A percentile compares a stretch with the other conserved stretches of the same genome.
phyloP scores from a whole-genome alignment of 306 rosid species.

The Vicia villosa region DNA sequence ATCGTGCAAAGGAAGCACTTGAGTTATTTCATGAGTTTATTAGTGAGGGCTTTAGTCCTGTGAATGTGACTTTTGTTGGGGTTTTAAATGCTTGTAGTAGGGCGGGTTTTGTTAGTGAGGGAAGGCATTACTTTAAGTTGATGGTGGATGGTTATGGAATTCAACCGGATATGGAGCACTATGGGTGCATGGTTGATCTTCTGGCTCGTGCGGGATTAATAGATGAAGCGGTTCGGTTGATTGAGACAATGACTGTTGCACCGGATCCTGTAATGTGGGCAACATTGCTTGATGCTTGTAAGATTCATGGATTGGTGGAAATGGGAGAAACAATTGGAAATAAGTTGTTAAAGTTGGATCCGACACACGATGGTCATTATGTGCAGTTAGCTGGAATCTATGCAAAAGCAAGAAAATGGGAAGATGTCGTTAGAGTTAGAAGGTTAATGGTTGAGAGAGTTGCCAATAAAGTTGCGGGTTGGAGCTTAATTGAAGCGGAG shows the following conservation, averaged over 20 bases:
- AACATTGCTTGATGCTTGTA: constrained; percentile 71
- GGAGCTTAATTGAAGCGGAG: constrained; percentile 81
- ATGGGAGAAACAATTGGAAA: constrained; percentile 75
- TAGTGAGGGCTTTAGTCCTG: constrained; percentile 57
- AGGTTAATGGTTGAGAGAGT: constrained; percentile 57
- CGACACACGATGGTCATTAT: constrained; percentile 76
- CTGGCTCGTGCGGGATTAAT: constrained; percentile 64
- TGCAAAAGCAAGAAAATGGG: constrained; percentile 83
- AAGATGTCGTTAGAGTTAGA: constrained; percentile 68
- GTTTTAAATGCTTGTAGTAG: constrained; percentile 76
- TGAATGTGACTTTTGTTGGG: constrained; percentile 66
- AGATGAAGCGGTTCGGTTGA: constrained; percentile 59
- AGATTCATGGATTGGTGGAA: constrained; percentile 62
- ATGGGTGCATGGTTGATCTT: constrained; percentile 89
- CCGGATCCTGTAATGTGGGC: constrained; percentile 84
- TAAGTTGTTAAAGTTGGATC: constrained; percentile 67
- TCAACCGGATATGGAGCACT: constrained; percentile 81
- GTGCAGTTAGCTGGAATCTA: constrained; percentile 72
- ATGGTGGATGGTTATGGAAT: constrained; percentile 62
- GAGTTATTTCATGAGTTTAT: constrained; percentile 53
- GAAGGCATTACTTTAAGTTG: constrained; percentile 56
- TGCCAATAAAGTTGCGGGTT: constrained; percentile 62
- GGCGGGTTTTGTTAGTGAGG: constrained; percentile 68
- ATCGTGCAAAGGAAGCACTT: constrained; percentile 59
- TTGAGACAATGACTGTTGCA: constrained; percentile 49